These are phyloP conservation scores for Bryoglossum gracile DNA, from an alignment of 495 filamentous ascomycete species.

Conservation along the genomic window DNA sequence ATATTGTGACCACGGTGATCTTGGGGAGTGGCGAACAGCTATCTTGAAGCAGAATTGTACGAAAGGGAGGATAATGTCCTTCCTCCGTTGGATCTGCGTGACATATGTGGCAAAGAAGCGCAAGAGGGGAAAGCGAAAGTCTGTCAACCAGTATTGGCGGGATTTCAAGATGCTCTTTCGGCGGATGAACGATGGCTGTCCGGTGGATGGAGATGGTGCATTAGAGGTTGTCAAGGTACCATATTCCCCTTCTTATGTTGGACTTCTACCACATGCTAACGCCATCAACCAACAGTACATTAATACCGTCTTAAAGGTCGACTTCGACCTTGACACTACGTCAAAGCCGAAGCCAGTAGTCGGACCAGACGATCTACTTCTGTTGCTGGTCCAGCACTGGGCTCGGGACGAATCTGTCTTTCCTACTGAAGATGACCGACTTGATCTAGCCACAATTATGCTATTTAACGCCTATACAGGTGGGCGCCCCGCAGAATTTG, in stretches of 20 bases:
- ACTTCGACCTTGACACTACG: slow-evolving; percentile 8
- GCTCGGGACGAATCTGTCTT: slow-evolving; percentile 12
- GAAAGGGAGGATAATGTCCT: background rate
- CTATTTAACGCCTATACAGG: slow-evolving; percentile 17
- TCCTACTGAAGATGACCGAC: slow-evolving; percentile 17
- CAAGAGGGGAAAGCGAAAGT: no score
- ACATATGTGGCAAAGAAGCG: background rate
- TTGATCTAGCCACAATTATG: slow-evolving; percentile 11
- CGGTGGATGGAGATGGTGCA: slow-evolving; percentile 22
- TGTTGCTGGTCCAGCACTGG: slow-evolving; percentile 14
- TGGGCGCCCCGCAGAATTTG: slow-evolving; percentile 17
- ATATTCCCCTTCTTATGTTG: background rate
- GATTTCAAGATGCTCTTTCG: slow-evolving; percentile 23
- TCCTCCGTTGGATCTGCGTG: background rate
- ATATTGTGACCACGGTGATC: background rate
- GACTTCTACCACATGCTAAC: slow-evolving; percentile 1
- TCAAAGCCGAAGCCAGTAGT: slow-evolving; percentile 15
- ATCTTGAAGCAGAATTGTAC: background rate
- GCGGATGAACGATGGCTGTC: slow-evolving; percentile 20
- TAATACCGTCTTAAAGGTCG: slow-evolving; percentile 5
- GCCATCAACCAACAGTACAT: slow-evolving; percentile 2
- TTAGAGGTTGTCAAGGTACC: slow-evolving; percentile 31
- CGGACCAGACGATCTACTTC: slow-evolving; percentile 14
- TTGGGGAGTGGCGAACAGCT: background rate
- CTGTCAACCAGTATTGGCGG: slow-evolving; percentile 18